A percentile compares a stretch with the other conserved stretches of the same genome.
phyloP scores from a whole-genome alignment of 805 yeast genomes.

The Yarrowia porcina region DNA sequence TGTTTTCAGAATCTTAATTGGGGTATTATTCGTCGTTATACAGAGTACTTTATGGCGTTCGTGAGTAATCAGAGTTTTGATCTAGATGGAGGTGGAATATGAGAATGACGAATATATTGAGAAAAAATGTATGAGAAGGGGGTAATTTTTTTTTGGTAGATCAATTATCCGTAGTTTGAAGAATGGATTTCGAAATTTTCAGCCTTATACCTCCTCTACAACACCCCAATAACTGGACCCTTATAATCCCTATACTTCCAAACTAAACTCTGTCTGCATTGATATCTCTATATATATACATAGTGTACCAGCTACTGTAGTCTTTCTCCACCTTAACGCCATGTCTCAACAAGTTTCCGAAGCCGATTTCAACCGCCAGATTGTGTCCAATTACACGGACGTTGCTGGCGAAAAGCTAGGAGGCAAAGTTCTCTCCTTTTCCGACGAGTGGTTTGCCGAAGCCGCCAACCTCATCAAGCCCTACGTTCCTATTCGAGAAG shows the following conservation, averaged over 20 bases:
- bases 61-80: background rate
- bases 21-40: background rate
- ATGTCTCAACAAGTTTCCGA: constrained; percentile 10
- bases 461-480: constrained; percentile 86
- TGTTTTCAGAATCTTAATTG: background rate
- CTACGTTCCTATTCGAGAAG: constrained; percentile 73
- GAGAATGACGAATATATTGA: background rate
- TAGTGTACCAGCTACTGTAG: too few relatives aligned
- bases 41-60: background rate
- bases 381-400: constrained; percentile 43
- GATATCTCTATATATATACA: background rate
- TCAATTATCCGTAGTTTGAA: too few relatives aligned
- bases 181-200: too few relatives aligned
- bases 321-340: too few relatives aligned
- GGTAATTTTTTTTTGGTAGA: background rate
- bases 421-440: constrained; percentile 62
- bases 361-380: background rate
- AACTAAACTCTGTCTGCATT: background rate
- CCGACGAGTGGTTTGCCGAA: constrained; percentile 95
- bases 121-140: background rate
- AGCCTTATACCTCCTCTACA: too few relatives aligned
- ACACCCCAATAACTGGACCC: too few relatives aligned
- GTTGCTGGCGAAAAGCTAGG: constrained; percentile 84
- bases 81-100: background rate
- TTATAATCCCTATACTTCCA: too few relatives aligned